Conservation (phyloP, 139 green algal species). For the Haematococcus lacustris region DNA sequence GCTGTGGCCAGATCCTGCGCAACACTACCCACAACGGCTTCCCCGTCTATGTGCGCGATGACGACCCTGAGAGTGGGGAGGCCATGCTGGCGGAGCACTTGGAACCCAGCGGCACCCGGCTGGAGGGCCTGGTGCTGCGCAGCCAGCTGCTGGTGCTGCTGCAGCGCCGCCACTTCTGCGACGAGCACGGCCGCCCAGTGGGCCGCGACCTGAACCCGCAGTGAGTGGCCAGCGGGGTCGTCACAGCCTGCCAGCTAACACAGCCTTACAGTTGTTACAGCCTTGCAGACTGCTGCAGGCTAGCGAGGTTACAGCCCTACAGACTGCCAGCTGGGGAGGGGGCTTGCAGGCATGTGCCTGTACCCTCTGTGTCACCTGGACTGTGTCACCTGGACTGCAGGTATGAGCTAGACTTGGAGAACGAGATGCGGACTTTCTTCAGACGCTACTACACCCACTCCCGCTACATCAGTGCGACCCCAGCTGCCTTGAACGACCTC, state of each 20-base stretch:
- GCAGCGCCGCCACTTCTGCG: slow-evolving; percentile 49
- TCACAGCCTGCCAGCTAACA: too few relatives aligned
- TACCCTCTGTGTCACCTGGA: too few relatives aligned
- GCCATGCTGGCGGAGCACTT: background rate
- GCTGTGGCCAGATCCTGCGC: slow-evolving; percentile 31
- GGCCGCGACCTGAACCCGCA: slow-evolving; percentile 12
- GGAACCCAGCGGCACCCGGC: too few relatives aligned
- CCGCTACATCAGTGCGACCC: slow-evolving; percentile 40
- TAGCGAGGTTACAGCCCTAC: too few relatives aligned
- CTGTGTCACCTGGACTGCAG: too few relatives aligned
- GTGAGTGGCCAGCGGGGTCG: too few relatives aligned
- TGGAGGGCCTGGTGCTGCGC: slow-evolving; percentile 79
- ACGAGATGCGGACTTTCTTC: slow-evolving; percentile 76
- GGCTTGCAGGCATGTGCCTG: too few relatives aligned
- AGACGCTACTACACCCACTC: slow-evolving; percentile 54
- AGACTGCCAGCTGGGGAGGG: too few relatives aligned
- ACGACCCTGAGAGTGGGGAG: background rate
- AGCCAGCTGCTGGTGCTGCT: slow-evolving; percentile 78
- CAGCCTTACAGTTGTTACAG: too few relatives aligned
- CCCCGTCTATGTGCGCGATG: slow-evolving; percentile 54
- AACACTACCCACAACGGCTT: slow-evolving; percentile 82
- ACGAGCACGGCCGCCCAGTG: slow-evolving; percentile 40
- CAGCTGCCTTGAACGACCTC: slow-evolving; percentile 36
- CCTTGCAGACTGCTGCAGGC: too few relatives aligned
- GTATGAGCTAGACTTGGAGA: slow-evolving; percentile 30